Base-by-base conservation (phyloP, 306 rosid species). In the Senna tora region DNA sequence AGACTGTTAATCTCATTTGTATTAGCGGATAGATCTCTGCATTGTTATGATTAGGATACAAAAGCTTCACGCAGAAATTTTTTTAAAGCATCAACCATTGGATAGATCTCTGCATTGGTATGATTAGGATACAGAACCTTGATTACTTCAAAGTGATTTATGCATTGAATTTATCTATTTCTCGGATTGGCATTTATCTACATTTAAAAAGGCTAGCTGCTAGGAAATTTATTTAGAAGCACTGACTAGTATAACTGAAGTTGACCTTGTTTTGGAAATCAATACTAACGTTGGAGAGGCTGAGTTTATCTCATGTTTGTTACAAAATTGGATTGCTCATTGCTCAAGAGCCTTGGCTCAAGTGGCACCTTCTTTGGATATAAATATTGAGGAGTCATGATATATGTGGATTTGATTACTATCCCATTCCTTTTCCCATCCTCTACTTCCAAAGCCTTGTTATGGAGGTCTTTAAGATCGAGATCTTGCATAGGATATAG, bases 41-140 rank as follows among this genome's bases (percentile, higher is more conserved):
- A 14, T 67, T 52, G 65, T 49, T 56, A 58, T 63, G 42, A 69
- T 42, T 32, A 42, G 79, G 49, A 52, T 62, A 47, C 38, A 55
- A 16, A 64, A 25, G 19, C 12, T 62, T 74, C 16, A 43, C 32
- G 14, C 58, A 19, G 9, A 33, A 19, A 43, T n/a, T 36, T 77
- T 72, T 16, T 20, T 43, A 43, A 43, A 17, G 52, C 33, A 9
- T 50, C 20, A 12, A 59, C 38, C 41, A 32, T 42, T 25, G n/a
- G n/a, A n/a, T n/a, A n/a, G n/a, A n/a, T n/a, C n/a, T n/a, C n/a
- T n/a, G n/a, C n/a, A n/a, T n/a, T n/a, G n/a, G n/a, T n/a, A n/a
- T n/a, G n/a, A n/a, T n/a, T n/a, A n/a, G n/a, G n/a, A n/a, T n/a
- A 32, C 22, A 34, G 43, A 5, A 47, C 11, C 38, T 64, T 13